A percentile compares a stretch with the other conserved stretches of the same genome.
These are phyloP conservation scores for Symbiodinium natans DNA, from an alignment of 73 alveolate species.

Conservation along the genomic window DNA sequence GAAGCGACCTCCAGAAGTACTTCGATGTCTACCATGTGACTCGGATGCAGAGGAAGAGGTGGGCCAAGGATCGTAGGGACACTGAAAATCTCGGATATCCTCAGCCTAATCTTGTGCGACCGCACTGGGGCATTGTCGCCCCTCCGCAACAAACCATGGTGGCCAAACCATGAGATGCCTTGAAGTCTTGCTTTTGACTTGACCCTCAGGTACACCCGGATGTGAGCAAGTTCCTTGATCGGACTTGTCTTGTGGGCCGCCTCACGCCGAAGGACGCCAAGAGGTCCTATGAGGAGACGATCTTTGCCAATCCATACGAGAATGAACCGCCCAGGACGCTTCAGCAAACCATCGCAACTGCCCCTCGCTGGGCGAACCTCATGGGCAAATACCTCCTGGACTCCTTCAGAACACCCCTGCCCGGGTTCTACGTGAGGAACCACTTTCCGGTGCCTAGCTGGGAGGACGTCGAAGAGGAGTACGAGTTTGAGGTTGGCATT, in stretches of 20 bases:
- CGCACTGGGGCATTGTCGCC: too few species aligned
- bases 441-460: slow-evolving; percentile 80
- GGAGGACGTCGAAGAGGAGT: slow-evolving; percentile 73
- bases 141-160: too few species aligned
- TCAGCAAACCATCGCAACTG: slow-evolving; percentile 73
- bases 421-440: slow-evolving; percentile 72
- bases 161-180: too few species aligned
- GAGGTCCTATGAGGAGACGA: slow-evolving; percentile 64
- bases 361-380: slow-evolving; percentile 79
- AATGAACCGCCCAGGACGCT: slow-evolving; percentile 46
- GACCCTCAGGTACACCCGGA: slow-evolving; percentile 76
- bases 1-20: slow-evolving; percentile 58
- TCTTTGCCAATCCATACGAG: slow-evolving; percentile 58
- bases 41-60: too few species aligned
- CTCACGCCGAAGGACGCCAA: slow-evolving; percentile 32
- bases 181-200: too few species aligned
- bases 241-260: slow-evolving; percentile 68
- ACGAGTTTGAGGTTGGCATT: slow-evolving; percentile 38
- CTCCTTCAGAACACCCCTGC: slow-evolving; percentile 50
- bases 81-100: too few species aligned
- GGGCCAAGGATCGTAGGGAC: too few species aligned
- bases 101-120: too few species aligned
- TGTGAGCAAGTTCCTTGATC: slow-evolving; percentile 49
- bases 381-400: slow-evolving; percentile 70
- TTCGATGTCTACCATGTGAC: slow-evolving; percentile 18